Conservation (phyloP, 164 flowering plant genomes). For the Platanus orientalis region DNA sequence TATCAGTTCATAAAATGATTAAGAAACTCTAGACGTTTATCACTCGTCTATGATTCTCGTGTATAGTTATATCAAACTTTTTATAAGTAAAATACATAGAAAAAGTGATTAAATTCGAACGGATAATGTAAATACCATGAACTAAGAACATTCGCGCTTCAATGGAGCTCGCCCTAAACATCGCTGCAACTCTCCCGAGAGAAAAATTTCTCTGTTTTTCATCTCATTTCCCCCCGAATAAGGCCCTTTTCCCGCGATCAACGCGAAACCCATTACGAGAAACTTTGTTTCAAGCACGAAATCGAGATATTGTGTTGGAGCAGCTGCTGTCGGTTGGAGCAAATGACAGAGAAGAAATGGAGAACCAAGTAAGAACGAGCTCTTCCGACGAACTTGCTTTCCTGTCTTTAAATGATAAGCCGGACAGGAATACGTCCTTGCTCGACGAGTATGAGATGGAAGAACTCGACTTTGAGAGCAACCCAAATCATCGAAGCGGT, state of each 20-base stretch:
- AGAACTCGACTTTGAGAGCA: constrained; percentile 37
- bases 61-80: too few relatives aligned
- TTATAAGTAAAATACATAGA: neutral
- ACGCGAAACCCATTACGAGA: constrained; percentile 16
- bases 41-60: too few relatives aligned
- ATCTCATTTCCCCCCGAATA: constrained; percentile 3
- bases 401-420: constrained; percentile 72
- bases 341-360: constrained; percentile 8
- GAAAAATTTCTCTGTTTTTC: constrained; percentile 8
- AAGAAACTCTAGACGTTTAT: too few relatives aligned
- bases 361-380: constrained; percentile 4
- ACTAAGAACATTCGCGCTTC: constrained; percentile 2
- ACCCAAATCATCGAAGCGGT: constrained; percentile 85
- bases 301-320: constrained; percentile 15
- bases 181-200: constrained; percentile 22
- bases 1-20: too few relatives aligned
- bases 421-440: constrained; percentile 67
- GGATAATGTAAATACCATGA: constrained; percentile 6
- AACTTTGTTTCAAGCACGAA: constrained; percentile 12
- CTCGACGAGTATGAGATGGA: constrained; percentile 90
- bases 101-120: neutral
- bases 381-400: constrained; percentile 29
- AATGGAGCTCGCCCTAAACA: constrained; percentile 41
- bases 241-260: constrained; percentile 7
- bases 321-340: constrained; percentile 11